Percentiles rank a stretch among this genome's conserved stretches.
phyloP scores from a whole-genome alignment of 2,329 filamentous ascomycete species.

The Claviceps spartinae region DNA sequence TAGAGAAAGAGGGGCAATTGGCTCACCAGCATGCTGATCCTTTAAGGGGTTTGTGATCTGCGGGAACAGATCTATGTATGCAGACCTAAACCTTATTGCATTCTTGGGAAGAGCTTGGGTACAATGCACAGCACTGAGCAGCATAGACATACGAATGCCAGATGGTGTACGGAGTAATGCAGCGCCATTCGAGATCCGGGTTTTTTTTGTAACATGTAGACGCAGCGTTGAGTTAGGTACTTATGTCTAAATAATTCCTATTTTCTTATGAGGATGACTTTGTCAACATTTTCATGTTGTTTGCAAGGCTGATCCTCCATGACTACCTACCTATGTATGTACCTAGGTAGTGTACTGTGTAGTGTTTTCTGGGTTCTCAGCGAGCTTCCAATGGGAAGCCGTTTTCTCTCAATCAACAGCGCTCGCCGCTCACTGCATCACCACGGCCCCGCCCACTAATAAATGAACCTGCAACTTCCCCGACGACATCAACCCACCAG shows the following conservation, averaged over 20 bases:
- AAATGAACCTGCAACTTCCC: background rate
- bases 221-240: too few relatives aligned
- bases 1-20: too few relatives aligned
- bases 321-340: too few relatives aligned
- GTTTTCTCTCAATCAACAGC: too few relatives aligned
- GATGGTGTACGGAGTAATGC: background rate
- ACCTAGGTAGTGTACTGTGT: too few relatives aligned
- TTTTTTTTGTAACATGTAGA: background rate
- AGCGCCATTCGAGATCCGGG: background rate
- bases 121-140: background rate
- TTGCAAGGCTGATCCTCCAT: background rate
- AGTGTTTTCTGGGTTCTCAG: too few relatives aligned
- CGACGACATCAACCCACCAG: too few relatives aligned
- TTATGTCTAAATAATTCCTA: too few relatives aligned
- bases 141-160: background rate
- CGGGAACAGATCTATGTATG: background rate
- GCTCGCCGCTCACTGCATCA: background rate
- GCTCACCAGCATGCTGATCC: too few relatives aligned
- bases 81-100: background rate
- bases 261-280: background rate
- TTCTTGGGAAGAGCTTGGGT: background rate
- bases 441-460: background rate
- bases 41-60: background rate
- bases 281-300: background rate
- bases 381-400: too few relatives aligned